These are phyloP conservation scores for Eucalyptus pauciflora DNA, from an alignment of 345 rosid species.

Conservation along the genomic window DNA sequence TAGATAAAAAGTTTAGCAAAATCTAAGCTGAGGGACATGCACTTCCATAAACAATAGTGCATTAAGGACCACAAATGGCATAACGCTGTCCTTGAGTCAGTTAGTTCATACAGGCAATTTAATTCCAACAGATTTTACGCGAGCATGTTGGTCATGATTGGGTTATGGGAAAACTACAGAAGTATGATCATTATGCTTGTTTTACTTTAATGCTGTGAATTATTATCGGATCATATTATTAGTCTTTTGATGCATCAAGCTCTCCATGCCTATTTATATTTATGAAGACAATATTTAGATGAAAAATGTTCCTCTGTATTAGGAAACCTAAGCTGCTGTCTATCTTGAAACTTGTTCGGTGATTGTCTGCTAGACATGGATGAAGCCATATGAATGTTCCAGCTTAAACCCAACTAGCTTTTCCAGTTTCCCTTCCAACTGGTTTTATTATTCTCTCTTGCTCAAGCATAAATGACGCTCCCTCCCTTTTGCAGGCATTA, in stretches of 20 bases:
- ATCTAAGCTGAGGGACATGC: not conserved
- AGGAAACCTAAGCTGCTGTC: not conserved
- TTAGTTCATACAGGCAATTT: not conserved
- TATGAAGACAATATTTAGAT: not conserved
- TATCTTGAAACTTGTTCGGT: not conserved
- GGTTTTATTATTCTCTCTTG: not conserved
- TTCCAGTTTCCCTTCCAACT: not conserved
- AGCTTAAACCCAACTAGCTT: not conserved
- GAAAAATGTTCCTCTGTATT: not conserved
- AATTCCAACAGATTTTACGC: not conserved
- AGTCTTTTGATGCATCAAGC: not conserved
- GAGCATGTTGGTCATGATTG: not conserved
- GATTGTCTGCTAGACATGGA: not conserved
- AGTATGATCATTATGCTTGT: not conserved
- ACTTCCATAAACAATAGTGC: not conserved
- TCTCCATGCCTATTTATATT: not conserved
- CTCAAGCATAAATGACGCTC: not conserved
- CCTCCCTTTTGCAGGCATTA: constrained; percentile 47
- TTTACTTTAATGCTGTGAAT: not conserved
- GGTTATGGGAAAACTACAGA: not conserved
- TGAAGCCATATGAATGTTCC: not conserved
- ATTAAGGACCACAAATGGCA: not conserved
- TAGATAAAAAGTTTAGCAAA: not conserved
- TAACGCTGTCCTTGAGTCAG: not conserved
- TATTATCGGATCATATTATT: not conserved